phyloP scores from a whole-genome alignment of 257 asterid species.

The Scutellaria baicalensis region DNA sequence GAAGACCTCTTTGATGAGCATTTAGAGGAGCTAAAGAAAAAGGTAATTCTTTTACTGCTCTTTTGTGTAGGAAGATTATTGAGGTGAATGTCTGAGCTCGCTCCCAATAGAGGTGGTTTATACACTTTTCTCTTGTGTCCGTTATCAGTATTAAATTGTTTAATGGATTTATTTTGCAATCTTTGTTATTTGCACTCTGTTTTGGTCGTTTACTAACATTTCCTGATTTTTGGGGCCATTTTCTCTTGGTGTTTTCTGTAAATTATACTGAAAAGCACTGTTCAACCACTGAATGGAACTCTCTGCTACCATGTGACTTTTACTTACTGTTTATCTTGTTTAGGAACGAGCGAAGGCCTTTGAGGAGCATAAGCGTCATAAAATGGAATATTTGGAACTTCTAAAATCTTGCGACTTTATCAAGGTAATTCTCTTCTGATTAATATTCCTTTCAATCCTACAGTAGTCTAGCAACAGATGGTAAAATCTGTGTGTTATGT shows the following conservation, averaged over 20 bases:
- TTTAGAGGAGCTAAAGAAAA: constrained; percentile 65
- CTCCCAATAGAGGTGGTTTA: not conserved
- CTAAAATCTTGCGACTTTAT: constrained; percentile 81
- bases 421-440: constrained; percentile 40
- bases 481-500: not conserved
- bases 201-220: not conserved
- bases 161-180: not conserved
- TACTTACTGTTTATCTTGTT: constrained; percentile 18
- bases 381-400: constrained; percentile 66
- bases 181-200: not conserved
- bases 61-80: not conserved
- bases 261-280: not conserved
- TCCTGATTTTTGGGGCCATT: not conserved
- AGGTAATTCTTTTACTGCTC: constrained; percentile 34
- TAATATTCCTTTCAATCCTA: constrained; percentile 9
- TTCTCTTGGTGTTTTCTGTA: not conserved
- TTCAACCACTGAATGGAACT: not conserved
- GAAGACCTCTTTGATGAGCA: constrained; percentile 82
- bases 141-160: not conserved
- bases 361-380: constrained; percentile 75
- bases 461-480: not conserved
- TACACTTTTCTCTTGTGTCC: not conserved
- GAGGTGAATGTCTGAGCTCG: not conserved
- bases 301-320: not conserved
- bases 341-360: constrained; percentile 80